A percentile compares a stretch with the other conserved stretches of the same genome.
Evolutionary conservation across 1,139 yeast species (phyloP).

Genomic region (Scheffersomyces insectosa): DNA sequence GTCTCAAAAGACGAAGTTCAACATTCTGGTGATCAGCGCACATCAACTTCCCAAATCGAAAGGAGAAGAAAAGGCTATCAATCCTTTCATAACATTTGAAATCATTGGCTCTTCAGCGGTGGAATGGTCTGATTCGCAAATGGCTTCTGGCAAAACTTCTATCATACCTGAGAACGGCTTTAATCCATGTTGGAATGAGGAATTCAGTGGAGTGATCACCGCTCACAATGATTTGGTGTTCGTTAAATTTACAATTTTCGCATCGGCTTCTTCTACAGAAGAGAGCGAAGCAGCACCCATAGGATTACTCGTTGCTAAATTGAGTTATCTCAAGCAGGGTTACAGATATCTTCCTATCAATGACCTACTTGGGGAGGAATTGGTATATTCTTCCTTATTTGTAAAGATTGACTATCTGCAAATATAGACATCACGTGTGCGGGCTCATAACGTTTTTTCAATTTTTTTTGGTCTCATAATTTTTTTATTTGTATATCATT

Average conservation of each 20-base stretch:
- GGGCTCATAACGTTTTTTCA: no score
- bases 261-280: constrained; percentile 20
- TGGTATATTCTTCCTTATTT: constrained; percentile 76
- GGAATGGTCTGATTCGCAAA: constrained; percentile 21
- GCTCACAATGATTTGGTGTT: constrained; percentile 46
- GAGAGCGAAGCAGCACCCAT: constrained; percentile 37
- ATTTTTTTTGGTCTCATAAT: no score
- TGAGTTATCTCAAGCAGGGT: constrained; percentile 65
- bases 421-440: no score
- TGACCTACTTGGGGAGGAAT: constrained; percentile 79
- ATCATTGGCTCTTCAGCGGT: constrained; percentile 43
- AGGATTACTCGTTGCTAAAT: constrained; percentile 59
- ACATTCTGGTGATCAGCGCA: constrained; percentile 68
- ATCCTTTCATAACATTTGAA: constrained; percentile 62
- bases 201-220: constrained; percentile 44
- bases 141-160: constrained; percentile 29
- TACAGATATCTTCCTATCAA: constrained; percentile 77
- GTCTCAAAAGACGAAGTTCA: constrained; percentile 15
- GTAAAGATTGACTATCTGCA: constrained; percentile 42
- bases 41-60: constrained; percentile 79
- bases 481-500: no score
- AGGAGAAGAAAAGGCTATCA: constrained; percentile 40
- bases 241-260: constrained; percentile 30
- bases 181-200: constrained; percentile 78
- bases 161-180: constrained; percentile 66